Conservation (phyloP, 2,329 filamentous ascomycete species). For the Colletotrichum horii region DNA sequence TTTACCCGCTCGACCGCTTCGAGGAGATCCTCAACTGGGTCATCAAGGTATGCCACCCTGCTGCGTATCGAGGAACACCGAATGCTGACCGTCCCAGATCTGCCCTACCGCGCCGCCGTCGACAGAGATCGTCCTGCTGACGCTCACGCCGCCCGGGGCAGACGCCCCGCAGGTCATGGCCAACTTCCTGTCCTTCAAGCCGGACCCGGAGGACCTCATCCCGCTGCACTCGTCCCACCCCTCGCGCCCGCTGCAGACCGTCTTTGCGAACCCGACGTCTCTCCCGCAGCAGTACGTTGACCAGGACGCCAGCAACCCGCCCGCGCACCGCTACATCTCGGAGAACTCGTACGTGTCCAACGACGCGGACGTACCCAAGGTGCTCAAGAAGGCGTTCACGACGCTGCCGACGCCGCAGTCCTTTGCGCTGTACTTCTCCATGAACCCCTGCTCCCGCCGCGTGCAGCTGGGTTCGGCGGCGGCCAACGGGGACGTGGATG, state of each 20-base stretch:
- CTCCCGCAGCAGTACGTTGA: conserved; percentile 44
- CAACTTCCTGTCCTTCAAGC: conserved; percentile 46
- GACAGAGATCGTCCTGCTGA: conserved; percentile 46
- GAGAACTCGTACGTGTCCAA: conserved; percentile 58
- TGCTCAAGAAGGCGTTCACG: conserved; percentile 52
- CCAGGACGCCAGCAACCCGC: conserved; percentile 52
- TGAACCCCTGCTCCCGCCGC: conserved; percentile 48
- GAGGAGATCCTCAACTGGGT: conserved; percentile 52
- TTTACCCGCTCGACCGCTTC: conserved; percentile 51
- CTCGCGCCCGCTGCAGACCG: conserved; percentile 30
- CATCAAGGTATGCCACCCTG: conserved; percentile 35
- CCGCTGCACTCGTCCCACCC: conserved; percentile 10
- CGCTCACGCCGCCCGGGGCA: conserved; percentile 31
- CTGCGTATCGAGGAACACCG: background rate
- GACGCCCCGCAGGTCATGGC: conserved; percentile 37
- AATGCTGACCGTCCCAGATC: conserved; percentile 19
- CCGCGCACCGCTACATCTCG: conserved; percentile 50
- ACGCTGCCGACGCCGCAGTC: conserved; percentile 49
- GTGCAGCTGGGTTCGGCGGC: conserved; percentile 26
- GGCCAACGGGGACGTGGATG: conserved; percentile 32
- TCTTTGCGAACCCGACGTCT: conserved; percentile 41
- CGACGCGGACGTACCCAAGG: conserved; percentile 46
- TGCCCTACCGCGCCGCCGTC: conserved; percentile 37
- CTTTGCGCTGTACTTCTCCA: conserved; percentile 54
- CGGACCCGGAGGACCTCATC: conserved; percentile 24